phyloP scores from a whole-genome alignment of 2,329 filamentous ascomycete species.

The Emmonsiellopsis sp. region DNA sequence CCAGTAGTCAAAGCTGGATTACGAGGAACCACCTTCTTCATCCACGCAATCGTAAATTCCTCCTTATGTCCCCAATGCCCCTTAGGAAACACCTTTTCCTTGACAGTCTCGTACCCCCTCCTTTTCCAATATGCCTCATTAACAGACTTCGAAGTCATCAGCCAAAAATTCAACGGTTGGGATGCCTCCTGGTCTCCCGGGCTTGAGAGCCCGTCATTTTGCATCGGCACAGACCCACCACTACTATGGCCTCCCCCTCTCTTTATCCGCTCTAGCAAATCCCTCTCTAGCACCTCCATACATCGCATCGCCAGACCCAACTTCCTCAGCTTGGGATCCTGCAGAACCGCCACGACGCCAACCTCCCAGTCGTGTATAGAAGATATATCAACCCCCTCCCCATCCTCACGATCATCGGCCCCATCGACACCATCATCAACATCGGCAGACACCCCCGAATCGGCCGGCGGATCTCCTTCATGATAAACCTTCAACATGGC shows the following conservation, averaged over 20 bases:
- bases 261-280: not conserved
- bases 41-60: not conserved
- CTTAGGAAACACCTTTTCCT: not conserved
- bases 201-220: not conserved
- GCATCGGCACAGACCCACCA: not conserved
- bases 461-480: not conserved
- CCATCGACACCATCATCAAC: not conserved
- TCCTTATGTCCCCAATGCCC: not conserved
- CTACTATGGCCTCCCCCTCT: not conserved
- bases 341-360: not conserved
- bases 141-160: not conserved
- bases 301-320: conserved; percentile 1
- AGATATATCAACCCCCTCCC: not conserved
- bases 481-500: not conserved
- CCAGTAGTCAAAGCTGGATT: not conserved
- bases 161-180: not conserved
- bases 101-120: not conserved
- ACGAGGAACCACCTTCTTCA: not conserved
- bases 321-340: not conserved
- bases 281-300: not conserved
- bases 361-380: conserved; percentile 1
- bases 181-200: not conserved
- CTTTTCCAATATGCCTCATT: conserved; percentile 2
- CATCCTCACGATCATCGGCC: too few relatives aligned
- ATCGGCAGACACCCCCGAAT: not conserved